Evolutionary conservation across 23 red algal genomes (phyloP).

Genomic region (Gracilaria gracilis): DNA sequence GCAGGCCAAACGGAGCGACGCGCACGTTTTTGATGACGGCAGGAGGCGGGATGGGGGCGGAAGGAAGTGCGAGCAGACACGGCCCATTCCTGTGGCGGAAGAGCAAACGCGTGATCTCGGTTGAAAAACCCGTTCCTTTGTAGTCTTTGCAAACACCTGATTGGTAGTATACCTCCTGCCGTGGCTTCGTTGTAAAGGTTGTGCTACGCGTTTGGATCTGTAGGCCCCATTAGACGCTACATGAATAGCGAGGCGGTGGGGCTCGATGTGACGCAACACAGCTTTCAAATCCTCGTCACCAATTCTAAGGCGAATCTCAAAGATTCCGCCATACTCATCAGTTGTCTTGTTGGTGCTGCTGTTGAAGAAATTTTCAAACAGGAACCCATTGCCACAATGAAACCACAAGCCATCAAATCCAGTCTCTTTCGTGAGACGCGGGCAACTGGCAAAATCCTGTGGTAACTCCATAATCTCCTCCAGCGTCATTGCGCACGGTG

Average conservation of each 20-base stretch:
- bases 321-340: slow-evolving; percentile 82
- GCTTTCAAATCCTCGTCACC: slow-evolving; percentile 64
- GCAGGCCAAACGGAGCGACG: background rate
- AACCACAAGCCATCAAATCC: slow-evolving; percentile 91
- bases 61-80: background rate
- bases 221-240: slow-evolving; percentile 75
- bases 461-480: slow-evolving; percentile 73
- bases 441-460: slow-evolving; percentile 67
- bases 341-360: slow-evolving; percentile 64
- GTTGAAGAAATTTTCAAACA: slow-evolving; percentile 84
- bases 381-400: slow-evolving; percentile 82
- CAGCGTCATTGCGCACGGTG: slow-evolving; percentile 67
- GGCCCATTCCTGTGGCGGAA: slow-evolving; percentile 10
- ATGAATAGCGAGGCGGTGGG: slow-evolving; percentile 63
- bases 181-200: too few relatives aligned
- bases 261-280: slow-evolving; percentile 43
- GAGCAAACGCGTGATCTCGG: background rate
- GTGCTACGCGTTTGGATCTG: too few relatives aligned
- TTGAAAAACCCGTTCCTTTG: background rate
- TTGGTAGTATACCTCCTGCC: background rate
- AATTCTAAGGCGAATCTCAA: slow-evolving; percentile 73
- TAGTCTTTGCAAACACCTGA: too few relatives aligned
- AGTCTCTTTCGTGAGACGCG: slow-evolving; percentile 52
- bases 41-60: slow-evolving; percentile 3
- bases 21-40: slow-evolving; percentile 43